These are phyloP conservation scores for Fusarium vanettenii DNA, from an alignment of 2,329 filamentous ascomycete species.

Conservation along the genomic window DNA sequence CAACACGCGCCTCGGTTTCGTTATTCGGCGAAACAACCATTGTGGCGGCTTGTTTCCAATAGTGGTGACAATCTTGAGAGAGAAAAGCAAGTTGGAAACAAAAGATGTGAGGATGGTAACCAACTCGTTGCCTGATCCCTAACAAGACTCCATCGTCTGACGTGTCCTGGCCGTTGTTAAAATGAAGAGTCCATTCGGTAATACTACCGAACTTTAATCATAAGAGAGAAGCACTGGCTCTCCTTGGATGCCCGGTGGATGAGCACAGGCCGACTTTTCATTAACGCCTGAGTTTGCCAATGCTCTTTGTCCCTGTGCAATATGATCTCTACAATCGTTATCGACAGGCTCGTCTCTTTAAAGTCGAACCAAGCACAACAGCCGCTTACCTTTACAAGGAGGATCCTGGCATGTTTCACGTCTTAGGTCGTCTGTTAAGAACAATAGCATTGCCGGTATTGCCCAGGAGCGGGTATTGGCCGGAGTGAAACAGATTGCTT, in stretches of 20 bases:
- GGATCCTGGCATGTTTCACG: conserved; percentile 27
- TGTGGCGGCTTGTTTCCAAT: neutral
- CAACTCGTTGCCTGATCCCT: neutral
- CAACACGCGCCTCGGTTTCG: neutral
- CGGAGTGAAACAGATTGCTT: conserved; percentile 12
- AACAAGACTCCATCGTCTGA: neutral
- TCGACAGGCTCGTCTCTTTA: neutral
- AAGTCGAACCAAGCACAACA: neutral
- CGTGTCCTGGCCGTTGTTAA: neutral
- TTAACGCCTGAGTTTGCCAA: neutral
- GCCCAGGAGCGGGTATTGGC: conserved; percentile 22
- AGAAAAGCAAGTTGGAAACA: neutral
- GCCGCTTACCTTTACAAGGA: neutral
- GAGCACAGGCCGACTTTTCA: conserved; percentile 11
- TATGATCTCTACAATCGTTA: neutral
- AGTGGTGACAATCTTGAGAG: neutral
- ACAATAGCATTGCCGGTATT: conserved; percentile 33
- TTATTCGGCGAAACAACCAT: neutral
- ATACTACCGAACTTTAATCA: conserved; percentile 4
- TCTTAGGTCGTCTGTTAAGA: conserved; percentile 27
- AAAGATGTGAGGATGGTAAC: neutral
- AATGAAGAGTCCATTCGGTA: conserved; percentile 3
- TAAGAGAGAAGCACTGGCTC: neutral
- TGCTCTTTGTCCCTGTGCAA: neutral
- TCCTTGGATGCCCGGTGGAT: neutral